phyloP scores from a whole-genome alignment of 257 asterid species.

The Mentha longifolia region DNA sequence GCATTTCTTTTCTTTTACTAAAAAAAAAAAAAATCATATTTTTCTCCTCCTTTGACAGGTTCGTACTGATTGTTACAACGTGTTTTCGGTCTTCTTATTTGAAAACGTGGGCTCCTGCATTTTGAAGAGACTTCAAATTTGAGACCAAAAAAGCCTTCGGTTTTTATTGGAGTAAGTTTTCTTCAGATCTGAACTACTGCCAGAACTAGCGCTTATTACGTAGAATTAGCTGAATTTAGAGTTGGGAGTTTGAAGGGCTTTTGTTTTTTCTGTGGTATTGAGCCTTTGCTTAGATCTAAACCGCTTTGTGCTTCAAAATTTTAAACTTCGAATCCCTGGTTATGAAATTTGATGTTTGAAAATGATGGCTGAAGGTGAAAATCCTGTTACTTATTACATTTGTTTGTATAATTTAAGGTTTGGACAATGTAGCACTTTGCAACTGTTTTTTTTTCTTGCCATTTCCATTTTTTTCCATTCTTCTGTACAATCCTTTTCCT shows the following conservation, averaged over 20 bases:
- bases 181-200: constrained; percentile 58
- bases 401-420: constrained; percentile 2
- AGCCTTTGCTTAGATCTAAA: constrained; percentile 47
- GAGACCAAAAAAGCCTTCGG: not conserved
- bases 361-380: constrained; percentile 7
- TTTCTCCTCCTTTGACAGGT: constrained; percentile 23
- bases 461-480: too few relatives aligned
- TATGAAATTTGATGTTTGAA: constrained; percentile 10
- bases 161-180: constrained; percentile 49
- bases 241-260: not conserved
- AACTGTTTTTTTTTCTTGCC: not conserved
- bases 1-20: not conserved
- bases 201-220: constrained; percentile 20
- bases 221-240: constrained; percentile 25
- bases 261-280: constrained; percentile 12
- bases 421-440: constrained; percentile 15
- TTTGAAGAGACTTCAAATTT: constrained; percentile 33
- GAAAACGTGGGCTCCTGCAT: constrained; percentile 30
- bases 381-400: constrained; percentile 19
- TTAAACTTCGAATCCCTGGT: not conserved
- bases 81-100: not conserved
- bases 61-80: not conserved
- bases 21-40: not conserved
- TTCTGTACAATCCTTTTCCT: too few relatives aligned
- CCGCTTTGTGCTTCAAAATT: not conserved